These are phyloP conservation scores for Fonsecaea multimorphosa DNA, from an alignment of 2,329 filamentous ascomycete genomes.

Conservation along the genomic window DNA sequence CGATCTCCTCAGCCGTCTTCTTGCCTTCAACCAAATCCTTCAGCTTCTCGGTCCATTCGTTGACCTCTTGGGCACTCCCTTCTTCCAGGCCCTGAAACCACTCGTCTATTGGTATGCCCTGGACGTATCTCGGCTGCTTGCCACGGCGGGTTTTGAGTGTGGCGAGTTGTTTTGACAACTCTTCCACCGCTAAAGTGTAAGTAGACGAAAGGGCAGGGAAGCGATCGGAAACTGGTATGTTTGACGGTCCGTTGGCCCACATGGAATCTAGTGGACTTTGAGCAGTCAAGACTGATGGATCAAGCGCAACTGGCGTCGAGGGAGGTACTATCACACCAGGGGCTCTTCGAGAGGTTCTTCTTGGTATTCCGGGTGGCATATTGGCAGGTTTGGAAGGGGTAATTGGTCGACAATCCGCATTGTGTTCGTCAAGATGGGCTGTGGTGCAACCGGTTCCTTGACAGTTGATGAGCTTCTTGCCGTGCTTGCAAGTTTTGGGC, in stretches of 20 bases:
- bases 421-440: conserved; percentile 24
- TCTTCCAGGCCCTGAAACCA: conserved; percentile 8
- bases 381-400: not conserved
- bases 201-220: not conserved
- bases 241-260: not conserved
- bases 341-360: too few species aligned
- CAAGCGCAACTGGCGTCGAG: too few species aligned
- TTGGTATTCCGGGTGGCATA: not conserved
- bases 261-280: not conserved
- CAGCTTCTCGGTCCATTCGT: conserved; percentile 8
- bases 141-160: conserved; percentile 8
- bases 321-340: too few species aligned
- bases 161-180: conserved; percentile 1
- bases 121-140: conserved; percentile 21
- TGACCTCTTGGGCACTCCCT: not conserved
- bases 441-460: conserved; percentile 25
- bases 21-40: conserved; percentile 18
- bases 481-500: conserved; percentile 25
- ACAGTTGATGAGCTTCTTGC: conserved; percentile 32
- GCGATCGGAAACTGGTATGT: not conserved
- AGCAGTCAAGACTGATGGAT: too few species aligned
- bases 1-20: conserved; percentile 11
- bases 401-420: conserved; percentile 6
- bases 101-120: conserved; percentile 16
- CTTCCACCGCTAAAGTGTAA: conserved; percentile 3